Base-by-base conservation (phyloP, 2,329 filamentous ascomycete genomes). In the Leptographium radiaticola region DNA sequence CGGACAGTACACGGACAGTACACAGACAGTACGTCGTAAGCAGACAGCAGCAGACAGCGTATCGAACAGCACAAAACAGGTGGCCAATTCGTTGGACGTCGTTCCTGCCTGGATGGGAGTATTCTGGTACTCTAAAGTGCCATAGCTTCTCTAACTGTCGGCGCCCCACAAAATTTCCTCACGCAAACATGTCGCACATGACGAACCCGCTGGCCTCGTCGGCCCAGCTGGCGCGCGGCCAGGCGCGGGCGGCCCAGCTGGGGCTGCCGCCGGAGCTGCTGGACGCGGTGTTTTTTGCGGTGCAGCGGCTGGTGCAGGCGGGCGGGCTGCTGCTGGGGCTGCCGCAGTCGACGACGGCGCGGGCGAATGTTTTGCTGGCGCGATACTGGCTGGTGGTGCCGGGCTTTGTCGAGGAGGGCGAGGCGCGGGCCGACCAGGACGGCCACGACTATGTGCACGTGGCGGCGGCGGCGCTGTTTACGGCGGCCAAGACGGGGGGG, bases 341-440 rank as follows among this genome's bases (percentile, higher is more conserved):
- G 42, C 87, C 89, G 8, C 89, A 95, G 65, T 87, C 89, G 60
- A 81, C 88, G 42, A 87, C 93, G 42, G 87, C 89, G 6, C 87
- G 89, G 63, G 88, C 90, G 4, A 87, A 90, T 63, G 81, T 96
- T 43, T 70, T 93, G 0, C 80, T 95, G 38, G 84, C 85, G 51
- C 80, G 91, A 15, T 93, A 89, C 69, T 95, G 87, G 84, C 71
- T 89, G 30, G 66, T 74, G 31, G 75, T 71, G 64, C 79, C 67
- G 53, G 58, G 55, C 1, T 59, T 56, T 16, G 49, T 12, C 13
- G 39, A n/a, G 15, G 6, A 31, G 25, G 18, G n/a, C 30, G 18
- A 5, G n/a, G 34, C 13, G 6, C 20, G 11, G 6, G 46, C 13
- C 49, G 34, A 13, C 16, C 20, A 25, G n/a, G 30, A 7, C 8